These are phyloP conservation scores for Phytopythium aichiense DNA, from an alignment of 352 stramenopile species.

Conservation along the genomic window DNA sequence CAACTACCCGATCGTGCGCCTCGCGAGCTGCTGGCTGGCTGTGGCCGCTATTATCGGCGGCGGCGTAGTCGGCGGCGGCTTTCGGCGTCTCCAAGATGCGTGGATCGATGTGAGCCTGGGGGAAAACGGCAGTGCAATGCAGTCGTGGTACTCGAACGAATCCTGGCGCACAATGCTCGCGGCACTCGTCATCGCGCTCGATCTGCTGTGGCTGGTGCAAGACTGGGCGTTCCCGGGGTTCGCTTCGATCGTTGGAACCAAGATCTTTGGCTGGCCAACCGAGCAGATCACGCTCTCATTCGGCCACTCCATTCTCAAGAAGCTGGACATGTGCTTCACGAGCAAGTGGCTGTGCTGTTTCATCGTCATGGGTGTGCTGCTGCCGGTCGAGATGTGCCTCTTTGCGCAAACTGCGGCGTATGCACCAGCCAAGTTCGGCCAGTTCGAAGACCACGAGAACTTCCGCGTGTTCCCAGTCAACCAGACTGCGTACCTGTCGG, in stretches of 20 bases:
- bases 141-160: slow-evolving; percentile 29
- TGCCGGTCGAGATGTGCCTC: slow-evolving; percentile 46
- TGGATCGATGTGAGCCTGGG: slow-evolving; percentile 24
- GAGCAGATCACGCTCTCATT: slow-evolving; percentile 24
- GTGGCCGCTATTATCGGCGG: slow-evolving; percentile 16
- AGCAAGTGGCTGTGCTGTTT: slow-evolving; percentile 48
- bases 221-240: slow-evolving; percentile 52
- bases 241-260: slow-evolving; percentile 21
- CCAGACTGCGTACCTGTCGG: background rate
- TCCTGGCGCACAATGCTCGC: slow-evolving; percentile 35
- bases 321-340: slow-evolving; percentile 20
- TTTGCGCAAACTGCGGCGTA: slow-evolving; percentile 46
- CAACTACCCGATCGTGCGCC: slow-evolving; percentile 16
- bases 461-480: slow-evolving; percentile 24
- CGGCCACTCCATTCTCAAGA: slow-evolving; percentile 6
- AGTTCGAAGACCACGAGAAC: slow-evolving; percentile 21
- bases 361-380: slow-evolving; percentile 38
- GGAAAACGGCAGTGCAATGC: slow-evolving; percentile 3
- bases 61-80: slow-evolving; percentile 23
- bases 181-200: slow-evolving; percentile 30
- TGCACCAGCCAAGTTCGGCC: slow-evolving; percentile 23
- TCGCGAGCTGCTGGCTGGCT: slow-evolving; percentile 22
- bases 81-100: slow-evolving; percentile 16
- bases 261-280: slow-evolving; percentile 35
- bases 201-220: slow-evolving; percentile 50